These are phyloP conservation scores for Amphirosellinia nigrospora DNA, from an alignment of 495 filamentous ascomycete genomes.

Conservation along the genomic window DNA sequence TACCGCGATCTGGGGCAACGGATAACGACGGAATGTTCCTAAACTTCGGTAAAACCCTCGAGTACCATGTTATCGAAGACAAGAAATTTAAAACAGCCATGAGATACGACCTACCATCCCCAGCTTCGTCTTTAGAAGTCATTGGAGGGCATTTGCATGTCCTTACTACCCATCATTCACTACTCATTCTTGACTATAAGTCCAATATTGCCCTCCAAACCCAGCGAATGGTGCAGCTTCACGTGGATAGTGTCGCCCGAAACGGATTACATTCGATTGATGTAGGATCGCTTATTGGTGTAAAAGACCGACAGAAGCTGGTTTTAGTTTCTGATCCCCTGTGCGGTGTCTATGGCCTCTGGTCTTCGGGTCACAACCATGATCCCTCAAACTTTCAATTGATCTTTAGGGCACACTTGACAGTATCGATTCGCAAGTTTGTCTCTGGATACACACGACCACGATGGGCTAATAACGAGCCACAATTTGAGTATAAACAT, in stretches of 20 bases:
- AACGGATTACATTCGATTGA: slow-evolving; percentile 48
- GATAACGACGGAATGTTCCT: slow-evolving; percentile 53
- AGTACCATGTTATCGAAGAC: slow-evolving; percentile 56
- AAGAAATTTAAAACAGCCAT: slow-evolving; percentile 51
- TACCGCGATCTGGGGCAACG: slow-evolving; percentile 50
- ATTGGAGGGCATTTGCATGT: slow-evolving; percentile 49
- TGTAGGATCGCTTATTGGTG: slow-evolving; percentile 33
- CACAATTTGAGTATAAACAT: slow-evolving; percentile 38
- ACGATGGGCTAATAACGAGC: slow-evolving; percentile 36
- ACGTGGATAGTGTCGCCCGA: slow-evolving; percentile 47
- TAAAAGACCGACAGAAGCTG: slow-evolving; percentile 36
- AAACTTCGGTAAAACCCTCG: slow-evolving; percentile 47
- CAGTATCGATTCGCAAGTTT: slow-evolving; percentile 57
- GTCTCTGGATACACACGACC: slow-evolving; percentile 51
- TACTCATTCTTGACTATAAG: slow-evolving; percentile 50
- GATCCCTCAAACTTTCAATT: slow-evolving; percentile 44
- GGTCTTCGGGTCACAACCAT: slow-evolving; percentile 49
- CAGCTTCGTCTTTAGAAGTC: slow-evolving; percentile 49
- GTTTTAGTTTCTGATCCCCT: slow-evolving; percentile 54
- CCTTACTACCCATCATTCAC: slow-evolving; percentile 51
- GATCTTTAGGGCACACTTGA: slow-evolving; percentile 58
- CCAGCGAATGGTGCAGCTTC: slow-evolving; percentile 36
- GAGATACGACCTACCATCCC: slow-evolving; percentile 48
- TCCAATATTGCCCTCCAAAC: slow-evolving; percentile 29
- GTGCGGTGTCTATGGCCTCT: slow-evolving; percentile 57